A percentile compares a stretch with the other conserved stretches of the same genome.
Evolutionary conservation across 148 eudicot genomes (phyloP).

Genomic region (Dysphania ambrosioides): DNA sequence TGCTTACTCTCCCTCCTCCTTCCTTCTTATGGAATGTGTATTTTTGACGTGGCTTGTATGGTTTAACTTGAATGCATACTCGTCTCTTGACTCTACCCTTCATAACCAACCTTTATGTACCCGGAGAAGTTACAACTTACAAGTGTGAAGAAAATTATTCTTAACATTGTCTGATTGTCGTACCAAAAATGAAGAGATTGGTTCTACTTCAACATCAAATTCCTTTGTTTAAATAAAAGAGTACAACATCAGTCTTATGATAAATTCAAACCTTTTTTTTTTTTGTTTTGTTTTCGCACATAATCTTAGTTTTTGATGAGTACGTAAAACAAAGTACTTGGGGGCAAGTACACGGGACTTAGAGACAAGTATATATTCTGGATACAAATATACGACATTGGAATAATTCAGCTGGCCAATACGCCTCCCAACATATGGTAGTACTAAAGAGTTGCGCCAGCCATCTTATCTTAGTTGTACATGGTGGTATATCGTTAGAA

Average conservation of each 20-base stretch:
- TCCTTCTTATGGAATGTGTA: too few relatives aligned
- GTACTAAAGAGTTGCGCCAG: neutral
- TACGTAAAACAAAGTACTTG: neutral
- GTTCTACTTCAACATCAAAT: neutral
- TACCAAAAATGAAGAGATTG: neutral
- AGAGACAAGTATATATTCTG: neutral
- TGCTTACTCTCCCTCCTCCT: too few relatives aligned
- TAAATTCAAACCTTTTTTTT: too few relatives aligned
- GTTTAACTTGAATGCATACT: too few relatives aligned
- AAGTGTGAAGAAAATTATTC: neutral
- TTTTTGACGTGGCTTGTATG: too few relatives aligned
- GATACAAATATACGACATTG: neutral
- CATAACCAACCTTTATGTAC: too few relatives aligned
- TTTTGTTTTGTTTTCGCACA: neutral
- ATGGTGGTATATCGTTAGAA: too few relatives aligned
- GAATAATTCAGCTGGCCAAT: neutral
- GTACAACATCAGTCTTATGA: too few relatives aligned
- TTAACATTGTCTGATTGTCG: neutral
- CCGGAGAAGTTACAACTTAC: neutral
- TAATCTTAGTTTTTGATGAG: neutral
- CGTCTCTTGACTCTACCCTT: too few relatives aligned
- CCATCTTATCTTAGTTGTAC: neutral
- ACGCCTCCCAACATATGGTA: neutral
- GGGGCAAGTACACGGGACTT: neutral
- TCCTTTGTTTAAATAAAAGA: too few relatives aligned